phyloP scores from a whole-genome alignment of 1,284 basidiomycete species.

The Tilletia setariae region DNA sequence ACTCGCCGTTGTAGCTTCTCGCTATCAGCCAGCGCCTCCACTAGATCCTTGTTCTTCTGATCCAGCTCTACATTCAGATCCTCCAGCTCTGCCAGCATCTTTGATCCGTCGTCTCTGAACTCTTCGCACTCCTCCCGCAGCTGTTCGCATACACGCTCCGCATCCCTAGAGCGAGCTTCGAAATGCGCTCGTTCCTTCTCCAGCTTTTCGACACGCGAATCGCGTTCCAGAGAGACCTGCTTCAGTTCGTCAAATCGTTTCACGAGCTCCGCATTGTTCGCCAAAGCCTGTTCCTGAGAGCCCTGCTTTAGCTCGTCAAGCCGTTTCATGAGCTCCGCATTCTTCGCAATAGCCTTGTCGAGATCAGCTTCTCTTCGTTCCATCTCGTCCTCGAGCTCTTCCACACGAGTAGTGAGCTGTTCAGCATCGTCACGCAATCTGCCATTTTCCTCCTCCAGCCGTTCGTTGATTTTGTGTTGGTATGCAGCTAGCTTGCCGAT shows the following conservation, averaged over 20 bases:
- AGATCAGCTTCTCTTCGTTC: background rate
- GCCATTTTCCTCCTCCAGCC: constrained; percentile 7
- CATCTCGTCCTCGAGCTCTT: background rate
- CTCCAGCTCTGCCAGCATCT: constrained; percentile 11
- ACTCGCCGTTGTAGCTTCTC: background rate
- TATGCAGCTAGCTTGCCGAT: constrained; percentile 5
- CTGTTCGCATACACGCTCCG: background rate
- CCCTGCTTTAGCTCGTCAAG: too few relatives aligned
- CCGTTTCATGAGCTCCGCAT: background rate
- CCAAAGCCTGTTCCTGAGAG: background rate
- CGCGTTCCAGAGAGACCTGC: background rate
- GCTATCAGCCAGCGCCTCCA: background rate
- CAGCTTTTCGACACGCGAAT: background rate
- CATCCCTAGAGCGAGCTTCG: background rate
- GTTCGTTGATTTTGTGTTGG: constrained; percentile 11
- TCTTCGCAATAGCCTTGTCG: background rate
- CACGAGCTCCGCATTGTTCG: background rate
- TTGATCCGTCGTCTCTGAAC: background rate
- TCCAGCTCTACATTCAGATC: constrained; percentile 11
- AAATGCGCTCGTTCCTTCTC: background rate
- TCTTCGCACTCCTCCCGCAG: background rate
- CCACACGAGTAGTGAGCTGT: background rate
- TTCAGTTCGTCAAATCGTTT: background rate
- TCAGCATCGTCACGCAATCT: constrained; percentile 1
- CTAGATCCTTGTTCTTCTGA: constrained; percentile 5